Base-by-base conservation (phyloP, 768 basidiomycete species). In the Suillus luteus region DNA sequence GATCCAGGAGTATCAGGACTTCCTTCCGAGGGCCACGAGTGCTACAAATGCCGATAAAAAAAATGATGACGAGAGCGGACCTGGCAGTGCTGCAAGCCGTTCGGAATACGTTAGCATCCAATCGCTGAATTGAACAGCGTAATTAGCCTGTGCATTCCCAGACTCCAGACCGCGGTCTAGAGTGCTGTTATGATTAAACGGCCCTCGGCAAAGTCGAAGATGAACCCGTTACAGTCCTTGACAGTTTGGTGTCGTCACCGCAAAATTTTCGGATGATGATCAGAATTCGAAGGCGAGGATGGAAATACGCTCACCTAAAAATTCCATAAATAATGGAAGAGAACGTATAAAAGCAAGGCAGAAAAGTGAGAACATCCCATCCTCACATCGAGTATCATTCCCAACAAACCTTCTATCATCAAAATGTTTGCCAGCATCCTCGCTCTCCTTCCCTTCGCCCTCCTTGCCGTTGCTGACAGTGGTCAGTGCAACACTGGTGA, bases 401-500 rank as follows among this genome's bases (percentile, higher is more conserved):
- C 31, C 14, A 49, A 24, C 11, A 5, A 22, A 3, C 12, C 22
- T 49, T 12, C 24, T 27, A 49, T 41, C 58, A 41, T 5, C 24
- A n/a, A 59, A 44, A 59, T 59, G 38, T 19, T 44, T 5, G 22
- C 40, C 24, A 38, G 15, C 10, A 11, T 59, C n/a, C 31, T 61
- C n/a, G 44, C 46, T 37, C 27, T 61, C 35, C 31, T 49, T 12
- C 40, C 31, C 1, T 9, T 51, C 11, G 44, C 48, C 17, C 22
- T 43, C 17, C 14, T 43, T 8, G 24, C 17, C 24, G n/a, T 8
- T 22, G 44, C 44, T 11, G 15, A 17, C n/a, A 46, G 44, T 44
- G 35, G 22, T 46, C 60, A 61, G 48, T 61, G 59, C 22, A 22
- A 60, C 31, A 60, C 59, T 33, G 59, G 60, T 33, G n/a, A 12